Base-by-base conservation (phyloP, 306 rosid species). In the Sicyos edulis region DNA sequence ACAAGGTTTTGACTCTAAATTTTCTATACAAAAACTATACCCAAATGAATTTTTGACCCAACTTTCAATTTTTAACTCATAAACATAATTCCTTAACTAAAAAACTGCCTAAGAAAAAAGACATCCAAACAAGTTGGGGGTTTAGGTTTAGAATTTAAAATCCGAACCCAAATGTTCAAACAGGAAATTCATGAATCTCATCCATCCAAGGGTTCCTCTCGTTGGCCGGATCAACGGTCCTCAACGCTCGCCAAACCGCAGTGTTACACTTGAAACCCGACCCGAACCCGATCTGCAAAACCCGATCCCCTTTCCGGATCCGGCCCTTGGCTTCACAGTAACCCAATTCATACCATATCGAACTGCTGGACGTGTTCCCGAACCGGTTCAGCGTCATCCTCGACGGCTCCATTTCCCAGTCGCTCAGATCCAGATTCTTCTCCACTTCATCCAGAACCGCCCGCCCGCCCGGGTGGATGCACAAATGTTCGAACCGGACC, bases 261-360 rank as follows among this genome's bases (percentile, higher is more conserved):
- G 96, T 92, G 74, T 92, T 89, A n/a, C 97, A 92, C 81, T 92
- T 92, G 53, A 92, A 92, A 0, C 97, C 97, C 0, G 97, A 89
- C 2, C 97, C 97, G 50, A 92, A 92, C 0, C 96, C 97, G 62
- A 92, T 92, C 85, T 92, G 97, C 97, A 96, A 92, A 0, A 86
- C 86, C 76, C 89, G 63, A 11, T 89, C 88, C 20, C 97, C 96
- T 69, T 82, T 89, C 24, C 72, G 77, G 15, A 91, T 87, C 81
- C 97, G 80, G 21, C 96, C 96, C 26, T 92, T 92, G 4, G 96
- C 87, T 52, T 92, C 97, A 0, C 86, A n/a, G 74, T 92, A 92
- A 2, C 96, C 96, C 81, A 92, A 56, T 16, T 92, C 97, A 34
- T 92, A 92, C 98, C 98, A 92, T 79, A 92, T 32, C 0, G 98